A percentile compares a stretch with the other conserved stretches of the same genome.
phyloP scores from a whole-genome alignment of 306 rosid genomes.

The Senna siamea region DNA sequence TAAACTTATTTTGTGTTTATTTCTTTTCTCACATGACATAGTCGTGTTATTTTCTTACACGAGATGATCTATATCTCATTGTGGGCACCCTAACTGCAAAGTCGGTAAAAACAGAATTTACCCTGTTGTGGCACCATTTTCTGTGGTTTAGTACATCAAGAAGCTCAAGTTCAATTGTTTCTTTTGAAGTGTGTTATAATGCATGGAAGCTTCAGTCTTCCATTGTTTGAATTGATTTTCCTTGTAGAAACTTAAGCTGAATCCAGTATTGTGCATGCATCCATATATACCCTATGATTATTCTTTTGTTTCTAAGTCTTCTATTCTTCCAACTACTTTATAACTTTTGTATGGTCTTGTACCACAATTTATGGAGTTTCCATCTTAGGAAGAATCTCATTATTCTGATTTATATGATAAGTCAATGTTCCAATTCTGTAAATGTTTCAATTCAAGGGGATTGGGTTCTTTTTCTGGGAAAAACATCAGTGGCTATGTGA shows the following conservation, averaged over 20 bases:
- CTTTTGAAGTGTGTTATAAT: neutral
- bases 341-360: constrained; percentile 1
- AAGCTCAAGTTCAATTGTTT: neutral
- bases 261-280: constrained; percentile 25
- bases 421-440: constrained; percentile 11
- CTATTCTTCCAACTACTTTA: neutral
- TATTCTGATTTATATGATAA: neutral
- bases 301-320: constrained; percentile 10
- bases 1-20: too few species aligned
- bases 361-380: constrained; percentile 19
- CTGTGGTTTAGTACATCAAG: neutral
- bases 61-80: neutral
- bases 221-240: constrained; percentile 24
- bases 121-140: constrained; percentile 12
- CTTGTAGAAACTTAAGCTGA: constrained; percentile 14
- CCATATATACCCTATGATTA: neutral
- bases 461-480: constrained; percentile 26
- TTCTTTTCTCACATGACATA: too few species aligned
- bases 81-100: constrained; percentile 11
- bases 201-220: constrained; percentile 13
- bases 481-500: constrained; percentile 38
- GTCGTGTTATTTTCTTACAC: too few species aligned
- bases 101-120: constrained; percentile 8
- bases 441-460: constrained; percentile 17
- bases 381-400: neutral